Evolutionary conservation across 2,329 filamentous ascomycete genomes (phyloP).

Genomic region (Neobulgaria alba): DNA sequence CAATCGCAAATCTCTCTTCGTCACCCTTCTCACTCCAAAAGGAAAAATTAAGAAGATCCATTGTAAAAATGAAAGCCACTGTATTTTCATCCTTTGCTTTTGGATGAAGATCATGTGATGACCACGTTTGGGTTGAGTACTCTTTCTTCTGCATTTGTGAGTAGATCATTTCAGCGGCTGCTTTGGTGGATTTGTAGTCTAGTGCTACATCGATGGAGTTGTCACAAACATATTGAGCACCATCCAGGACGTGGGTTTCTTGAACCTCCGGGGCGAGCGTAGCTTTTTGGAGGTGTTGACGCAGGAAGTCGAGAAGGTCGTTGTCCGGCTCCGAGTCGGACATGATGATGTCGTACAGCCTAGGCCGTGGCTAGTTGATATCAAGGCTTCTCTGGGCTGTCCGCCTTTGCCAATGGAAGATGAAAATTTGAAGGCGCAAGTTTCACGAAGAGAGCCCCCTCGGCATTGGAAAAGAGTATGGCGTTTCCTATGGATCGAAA

Average conservation of each 20-base stretch:
- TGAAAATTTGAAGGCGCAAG: no score
- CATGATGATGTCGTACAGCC: no score
- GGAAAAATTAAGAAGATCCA: slow-evolving; percentile 94
- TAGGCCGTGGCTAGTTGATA: no score
- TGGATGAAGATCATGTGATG: slow-evolving; percentile 82
- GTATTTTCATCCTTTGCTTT: slow-evolving; percentile 70
- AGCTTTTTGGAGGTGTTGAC: slow-evolving; percentile 63
- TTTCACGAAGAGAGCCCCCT: no score
- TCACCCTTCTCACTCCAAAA: slow-evolving; percentile 73
- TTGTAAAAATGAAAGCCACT: slow-evolving; percentile 89
- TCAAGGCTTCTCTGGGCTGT: no score
- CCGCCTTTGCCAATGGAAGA: no score
- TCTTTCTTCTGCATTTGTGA: slow-evolving; percentile 71
- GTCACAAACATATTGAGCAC: slow-evolving; percentile 80
- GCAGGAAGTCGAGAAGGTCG: slow-evolving; percentile 78
- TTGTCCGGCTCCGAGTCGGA: slow-evolving; percentile 87
- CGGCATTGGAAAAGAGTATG: no score
- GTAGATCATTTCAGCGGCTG: slow-evolving; percentile 72
- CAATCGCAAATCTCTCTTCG: slow-evolving; percentile 71
- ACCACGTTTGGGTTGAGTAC: slow-evolving; percentile 82
- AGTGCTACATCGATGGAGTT: slow-evolving; percentile 90
- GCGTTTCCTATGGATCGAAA: no score
- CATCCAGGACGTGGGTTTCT: slow-evolving; percentile 74
- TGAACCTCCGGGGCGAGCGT: slow-evolving; percentile 46
- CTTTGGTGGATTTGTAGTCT: slow-evolving; percentile 73